Conservation (phyloP, 352 stramenopile genomes). For the Thraustochytrium aureum region DNA sequence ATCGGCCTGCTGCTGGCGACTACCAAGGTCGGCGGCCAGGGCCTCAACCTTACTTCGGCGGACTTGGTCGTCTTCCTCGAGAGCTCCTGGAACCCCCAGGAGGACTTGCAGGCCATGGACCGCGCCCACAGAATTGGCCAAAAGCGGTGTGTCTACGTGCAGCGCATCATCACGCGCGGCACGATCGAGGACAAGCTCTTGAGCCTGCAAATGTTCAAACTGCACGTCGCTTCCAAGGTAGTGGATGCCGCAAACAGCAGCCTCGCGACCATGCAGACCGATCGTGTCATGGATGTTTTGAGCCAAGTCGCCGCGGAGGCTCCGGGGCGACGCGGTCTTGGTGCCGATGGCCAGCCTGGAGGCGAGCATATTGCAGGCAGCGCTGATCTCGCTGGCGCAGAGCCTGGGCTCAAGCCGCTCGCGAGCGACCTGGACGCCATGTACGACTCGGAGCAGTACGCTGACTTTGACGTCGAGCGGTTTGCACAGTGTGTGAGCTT, state of each 20-base stretch:
- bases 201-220: constrained; percentile 78
- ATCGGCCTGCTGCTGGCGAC: constrained; percentile 95
- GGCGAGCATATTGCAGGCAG: neutral
- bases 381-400: neutral
- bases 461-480: constrained; percentile 12
- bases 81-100: constrained; percentile 96
- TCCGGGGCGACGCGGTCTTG: too few species aligned
- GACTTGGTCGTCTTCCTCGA: constrained; percentile 98
- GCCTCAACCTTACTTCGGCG: constrained; percentile 94
- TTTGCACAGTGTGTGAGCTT: constrained; percentile 6
- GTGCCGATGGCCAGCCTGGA: too few species aligned
- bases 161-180: constrained; percentile 85
- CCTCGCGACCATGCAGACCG: constrained; percentile 31
- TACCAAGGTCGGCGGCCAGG: constrained; percentile 89
- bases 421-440: neutral
- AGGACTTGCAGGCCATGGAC: constrained; percentile 90
- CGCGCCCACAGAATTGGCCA: constrained; percentile 83
- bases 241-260: constrained; percentile 23
- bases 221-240: constrained; percentile 68
- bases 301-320: too few species aligned
- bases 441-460: constrained; percentile 19
- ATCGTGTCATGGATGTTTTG: constrained; percentile 13
- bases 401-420: neutral
- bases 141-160: constrained; percentile 82
- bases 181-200: constrained; percentile 94